Evolutionary conservation across 176 grass and related monocot genomes (phyloP), one percentile per base, ranked within the genome.

Genomic region (Oryza glaberrima): DNA sequence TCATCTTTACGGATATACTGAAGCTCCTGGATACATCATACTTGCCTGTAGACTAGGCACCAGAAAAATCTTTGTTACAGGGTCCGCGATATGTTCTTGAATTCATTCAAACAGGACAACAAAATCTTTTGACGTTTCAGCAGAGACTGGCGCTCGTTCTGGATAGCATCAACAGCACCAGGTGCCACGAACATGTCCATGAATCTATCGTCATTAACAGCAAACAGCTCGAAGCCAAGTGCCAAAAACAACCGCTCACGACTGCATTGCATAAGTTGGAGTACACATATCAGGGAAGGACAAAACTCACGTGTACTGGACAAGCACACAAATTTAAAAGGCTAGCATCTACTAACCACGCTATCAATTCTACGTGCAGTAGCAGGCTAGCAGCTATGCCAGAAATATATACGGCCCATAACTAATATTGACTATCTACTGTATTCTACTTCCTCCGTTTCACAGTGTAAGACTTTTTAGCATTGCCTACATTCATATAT

Each of bases 141-240:
- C 65, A 96, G 88, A 67, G 84, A 96, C 43, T 94, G 97, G 11
- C 79, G 86, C 64, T 99, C 94, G 20, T 52, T 91, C 86, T 94
- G 94, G 81, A 99, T 91, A 69, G 73, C 41, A 44, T 99, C 91
- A 11, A 96, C 82, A 5, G 92, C 88, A 16, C 88, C 90, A 9
- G 94, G 94, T 3, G 94, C 92, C 9, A 92, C 88, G 52, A 99
- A 99, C 94, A 99, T 94, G 88, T 96, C 92, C 97, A 99, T 96
- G 86, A 99, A 99, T 78, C 89, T 94, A 28, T 99, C 90, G 13
- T 99, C 97, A 51, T 86, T 96, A 30, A 96, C 88, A 25, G 94
- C 97, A 54, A 99, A 99, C 30, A 99, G 74, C 75, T 99, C 92
- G 4, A 90, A 92, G 52, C 97, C 92, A 67, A 99, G 73, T 17